Evolutionary conservation across 495 filamentous ascomycete species (phyloP).

Genomic region (Talaromyces thailandensis): DNA sequence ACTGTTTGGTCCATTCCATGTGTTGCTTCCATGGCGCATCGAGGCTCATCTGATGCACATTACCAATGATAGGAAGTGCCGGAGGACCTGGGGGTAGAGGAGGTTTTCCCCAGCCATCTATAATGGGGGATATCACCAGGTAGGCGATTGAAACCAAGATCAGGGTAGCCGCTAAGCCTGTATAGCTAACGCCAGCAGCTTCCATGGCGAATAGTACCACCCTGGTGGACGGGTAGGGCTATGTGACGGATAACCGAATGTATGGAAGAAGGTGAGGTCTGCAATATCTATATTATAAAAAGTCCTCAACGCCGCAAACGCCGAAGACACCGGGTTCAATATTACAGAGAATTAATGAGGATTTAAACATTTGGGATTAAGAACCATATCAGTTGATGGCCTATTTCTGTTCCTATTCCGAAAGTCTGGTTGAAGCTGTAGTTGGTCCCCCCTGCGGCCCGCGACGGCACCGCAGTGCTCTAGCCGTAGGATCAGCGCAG

Average conservation of each 20-base stretch:
- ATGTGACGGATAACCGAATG: background rate
- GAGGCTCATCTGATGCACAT: conserved; percentile 21
- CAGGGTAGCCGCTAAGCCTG: background rate
- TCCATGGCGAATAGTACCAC: background rate
- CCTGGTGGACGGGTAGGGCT: background rate
- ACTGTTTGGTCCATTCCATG: conserved; percentile 11
- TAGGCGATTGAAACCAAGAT: background rate
- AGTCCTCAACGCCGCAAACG: background rate
- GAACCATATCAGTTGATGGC: background rate
- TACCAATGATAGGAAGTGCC: conserved; percentile 24
- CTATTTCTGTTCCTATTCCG: background rate
- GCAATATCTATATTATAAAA: background rate
- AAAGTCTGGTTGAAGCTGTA: background rate
- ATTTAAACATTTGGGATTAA: background rate
- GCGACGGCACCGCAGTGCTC: background rate
- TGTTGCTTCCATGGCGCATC: background rate
- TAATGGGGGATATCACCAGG: background rate
- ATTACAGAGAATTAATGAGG: background rate
- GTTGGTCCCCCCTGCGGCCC: background rate
- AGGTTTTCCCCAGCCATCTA: background rate
- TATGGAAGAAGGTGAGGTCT: background rate
- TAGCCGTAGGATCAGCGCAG: background rate
- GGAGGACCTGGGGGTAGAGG: conserved; percentile 31
- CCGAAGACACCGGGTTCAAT: background rate
- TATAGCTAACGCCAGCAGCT: background rate